Conservation (phyloP, 257 asterid species). For the Forsythia viridissima region DNA sequence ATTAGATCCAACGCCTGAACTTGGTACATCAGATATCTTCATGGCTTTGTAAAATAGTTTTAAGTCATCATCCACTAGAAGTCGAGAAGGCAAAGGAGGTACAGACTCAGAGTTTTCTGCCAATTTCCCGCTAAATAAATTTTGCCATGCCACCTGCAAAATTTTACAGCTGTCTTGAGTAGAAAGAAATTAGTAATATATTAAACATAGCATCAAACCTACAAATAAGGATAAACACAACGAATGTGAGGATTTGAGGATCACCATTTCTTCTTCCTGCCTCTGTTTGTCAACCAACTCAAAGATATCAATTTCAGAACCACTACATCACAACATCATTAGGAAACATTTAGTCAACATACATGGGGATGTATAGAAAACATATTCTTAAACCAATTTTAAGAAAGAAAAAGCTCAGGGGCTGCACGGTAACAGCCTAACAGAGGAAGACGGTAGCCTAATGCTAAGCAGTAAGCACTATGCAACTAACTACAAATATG, state of each 20-base stretch:
- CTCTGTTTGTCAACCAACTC: conserved; percentile 87
- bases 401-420: background rate
- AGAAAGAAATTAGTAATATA: conserved; percentile 18
- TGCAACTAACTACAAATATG: background rate
- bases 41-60: conserved; percentile 80
- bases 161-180: conserved; percentile 14
- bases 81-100: conserved; percentile 89
- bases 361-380: background rate
- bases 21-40: conserved; percentile 71
- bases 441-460: conserved; percentile 17
- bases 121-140: conserved; percentile 44
- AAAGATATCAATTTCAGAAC: conserved; percentile 89
- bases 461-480: background rate
- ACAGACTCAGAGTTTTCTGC: conserved; percentile 49
- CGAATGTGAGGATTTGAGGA: conserved; percentile 21
- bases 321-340: conserved; percentile 50
- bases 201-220: background rate
- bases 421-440: background rate
- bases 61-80: conserved; percentile 75
- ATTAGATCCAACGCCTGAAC: conserved; percentile 43
- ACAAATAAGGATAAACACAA: conserved; percentile 11
- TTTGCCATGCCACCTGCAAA: conserved; percentile 75
- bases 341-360: conserved; percentile 21
- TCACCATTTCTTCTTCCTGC: conserved; percentile 81
- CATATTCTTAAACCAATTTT: conserved; percentile 5